A percentile compares a stretch with the other conserved stretches of the same genome.
phyloP scores from a whole-genome alignment of 495 filamentous ascomycete genomes.

The Penicillium lividum region DNA sequence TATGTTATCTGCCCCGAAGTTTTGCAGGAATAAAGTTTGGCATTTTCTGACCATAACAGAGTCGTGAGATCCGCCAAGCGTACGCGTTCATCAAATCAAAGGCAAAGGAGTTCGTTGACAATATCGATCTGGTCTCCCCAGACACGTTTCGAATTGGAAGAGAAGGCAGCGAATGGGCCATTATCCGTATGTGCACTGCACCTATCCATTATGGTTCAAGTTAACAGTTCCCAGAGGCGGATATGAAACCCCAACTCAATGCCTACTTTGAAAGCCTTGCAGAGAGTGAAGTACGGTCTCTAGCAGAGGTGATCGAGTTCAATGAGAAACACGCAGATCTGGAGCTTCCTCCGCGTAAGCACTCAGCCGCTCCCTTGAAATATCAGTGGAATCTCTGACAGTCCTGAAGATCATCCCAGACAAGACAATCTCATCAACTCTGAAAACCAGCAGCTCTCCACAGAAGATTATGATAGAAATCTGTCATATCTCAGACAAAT shows the following conservation, averaged over 20 bases:
- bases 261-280: conserved; percentile 22
- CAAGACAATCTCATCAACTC: conserved; percentile 12
- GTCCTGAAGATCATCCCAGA: conserved; percentile 12
- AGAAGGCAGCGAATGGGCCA: conserved; percentile 13
- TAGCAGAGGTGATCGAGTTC: conserved; percentile 24
- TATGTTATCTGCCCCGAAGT: neutral
- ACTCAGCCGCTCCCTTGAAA: neutral
- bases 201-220: neutral
- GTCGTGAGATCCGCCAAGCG: conserved; percentile 9
- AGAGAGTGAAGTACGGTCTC: conserved; percentile 20
- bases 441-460: conserved; percentile 6
- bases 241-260: conserved; percentile 21
- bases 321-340: conserved; percentile 26
- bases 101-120: conserved; percentile 12
- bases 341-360: conserved; percentile 24
- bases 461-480: conserved; percentile 15
- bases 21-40: neutral
- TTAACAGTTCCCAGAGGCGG: conserved; percentile 9
- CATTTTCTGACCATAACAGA: neutral
- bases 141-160: conserved; percentile 11
- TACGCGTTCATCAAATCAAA: conserved; percentile 12
- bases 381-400: neutral
- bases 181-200: conserved; percentile 5
- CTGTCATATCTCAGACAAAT: conserved; percentile 10
- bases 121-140: conserved; percentile 13